Base-by-base conservation (phyloP, 2,329 filamentous ascomycete species). In the Xylariomycetidae sp. region DNA sequence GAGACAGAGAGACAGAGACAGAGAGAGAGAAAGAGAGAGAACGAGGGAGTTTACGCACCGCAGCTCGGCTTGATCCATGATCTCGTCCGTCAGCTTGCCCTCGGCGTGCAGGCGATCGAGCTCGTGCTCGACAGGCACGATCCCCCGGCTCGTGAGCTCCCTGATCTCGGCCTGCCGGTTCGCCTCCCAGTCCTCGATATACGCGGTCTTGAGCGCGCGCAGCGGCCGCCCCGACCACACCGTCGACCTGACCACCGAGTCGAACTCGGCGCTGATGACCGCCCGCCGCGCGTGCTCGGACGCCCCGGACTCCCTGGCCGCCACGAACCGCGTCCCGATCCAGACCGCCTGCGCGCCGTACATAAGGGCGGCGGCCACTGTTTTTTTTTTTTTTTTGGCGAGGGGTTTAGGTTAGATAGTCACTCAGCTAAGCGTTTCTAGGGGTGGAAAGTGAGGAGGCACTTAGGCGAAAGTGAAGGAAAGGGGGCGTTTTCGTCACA, bases 201-300 rank as follows among this genome's bases (percentile, higher is more conserved):
- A 97, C 5, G 82, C 64, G 69, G 95, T 96, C 60, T 78, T 89
- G 61, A 88, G 82, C 37, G 96, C 89, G 51, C 90, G 87, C 57
- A 97, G 73, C 25, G 90, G 90, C 38, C 90, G 85, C 36, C 90
- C 89, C 36, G 88, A 95, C 75, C 95, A 96, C 67, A 97, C 96
- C 62, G 95, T 85, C 33, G 89, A 96, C 60, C 86, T 83, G 25
- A 45, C 16, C 14, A 37, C 26, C 4, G 19, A 30, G 19, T 40
- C 28, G 17, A 45, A 40, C 14, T 18, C 30, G 3, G 42, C 37
- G 3, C 33, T 20, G 16, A 42, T 11, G 9, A 45, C 27, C 11
- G 26, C 31, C 17, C 19, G 20, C 33, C 43, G 38, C 12, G 37
- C 32, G 18, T 27, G 34, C 16, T 42, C 38, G 10, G 34, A 36